phyloP scores from a whole-genome alignment of 257 asterid genomes.

The Lantana camara region DNA sequence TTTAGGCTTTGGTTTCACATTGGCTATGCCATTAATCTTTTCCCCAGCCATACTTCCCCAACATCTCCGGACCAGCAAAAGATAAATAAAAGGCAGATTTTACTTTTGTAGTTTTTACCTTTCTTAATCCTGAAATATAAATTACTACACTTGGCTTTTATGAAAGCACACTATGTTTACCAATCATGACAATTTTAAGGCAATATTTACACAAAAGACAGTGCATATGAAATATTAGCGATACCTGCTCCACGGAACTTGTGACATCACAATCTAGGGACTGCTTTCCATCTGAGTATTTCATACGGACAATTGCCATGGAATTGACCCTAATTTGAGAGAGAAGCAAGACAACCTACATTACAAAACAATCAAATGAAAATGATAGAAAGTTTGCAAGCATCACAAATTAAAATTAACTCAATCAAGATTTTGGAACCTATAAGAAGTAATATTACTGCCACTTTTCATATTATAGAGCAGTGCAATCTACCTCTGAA shows the following conservation, averaged over 20 bases:
- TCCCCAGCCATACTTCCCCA: too few relatives aligned
- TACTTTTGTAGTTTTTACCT: neutral
- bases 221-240: slow-evolving; percentile 10
- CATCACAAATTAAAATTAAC: neutral
- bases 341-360: slow-evolving; percentile 73
- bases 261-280: slow-evolving; percentile 46
- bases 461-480: slow-evolving; percentile 18
- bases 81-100: too few relatives aligned
- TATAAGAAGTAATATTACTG: neutral
- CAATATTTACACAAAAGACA: slow-evolving; percentile 14
- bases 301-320: slow-evolving; percentile 81
- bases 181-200: neutral
- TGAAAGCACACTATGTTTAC: neutral
- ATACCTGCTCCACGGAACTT: slow-evolving; percentile 76
- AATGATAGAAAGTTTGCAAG: slow-evolving; percentile 13
- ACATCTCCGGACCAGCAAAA: too few relatives aligned
- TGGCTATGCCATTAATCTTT: too few relatives aligned
- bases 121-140: neutral
- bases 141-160: neutral
- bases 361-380: neutral
- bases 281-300: slow-evolving; percentile 52
- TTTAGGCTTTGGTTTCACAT: too few relatives aligned
- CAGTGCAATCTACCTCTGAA: slow-evolving; percentile 57
- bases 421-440: neutral
- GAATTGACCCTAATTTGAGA: slow-evolving; percentile 86